Percentiles rank a stretch among this genome's conserved stretches.
Evolutionary conservation across 305 asterid genomes (phyloP).

Genomic region (Solanum hybrid): DNA sequence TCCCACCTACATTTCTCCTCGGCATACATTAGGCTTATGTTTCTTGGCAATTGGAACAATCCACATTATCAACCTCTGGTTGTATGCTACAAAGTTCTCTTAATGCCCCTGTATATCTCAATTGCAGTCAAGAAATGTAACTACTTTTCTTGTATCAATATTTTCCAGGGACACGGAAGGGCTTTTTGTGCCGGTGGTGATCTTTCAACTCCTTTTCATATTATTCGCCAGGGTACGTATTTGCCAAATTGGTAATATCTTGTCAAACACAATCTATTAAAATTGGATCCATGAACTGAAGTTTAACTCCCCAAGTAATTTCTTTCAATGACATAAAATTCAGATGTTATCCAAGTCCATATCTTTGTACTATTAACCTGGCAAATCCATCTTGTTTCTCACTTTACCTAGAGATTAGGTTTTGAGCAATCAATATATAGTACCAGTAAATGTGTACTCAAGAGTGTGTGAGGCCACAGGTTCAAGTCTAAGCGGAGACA

Average conservation of each 20-base stretch:
- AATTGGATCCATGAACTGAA: neutral
- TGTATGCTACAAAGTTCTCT: too few relatives aligned
- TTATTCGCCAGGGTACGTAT: conserved; percentile 31
- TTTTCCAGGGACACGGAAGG: conserved; percentile 12
- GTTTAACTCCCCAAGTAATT: neutral
- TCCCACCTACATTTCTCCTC: neutral
- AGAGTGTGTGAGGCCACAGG: too few relatives aligned
- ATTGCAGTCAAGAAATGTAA: too few relatives aligned
- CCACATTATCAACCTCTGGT: neutral
- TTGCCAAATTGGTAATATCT: neutral
- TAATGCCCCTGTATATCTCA: too few relatives aligned
- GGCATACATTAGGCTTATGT: neutral
- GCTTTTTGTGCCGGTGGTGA: conserved; percentile 96
- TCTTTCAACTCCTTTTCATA: conserved; percentile 65
- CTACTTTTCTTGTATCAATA: neutral
- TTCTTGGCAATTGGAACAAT: neutral
- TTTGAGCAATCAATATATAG: neutral
- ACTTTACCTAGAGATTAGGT: neutral
- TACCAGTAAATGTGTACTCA: too few relatives aligned
- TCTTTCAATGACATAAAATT: neutral
- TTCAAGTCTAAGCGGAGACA: neutral
- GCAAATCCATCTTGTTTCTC: neutral
- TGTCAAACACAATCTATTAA: neutral
- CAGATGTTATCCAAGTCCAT: neutral
- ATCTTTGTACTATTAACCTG: neutral